Percentiles rank a stretch among this genome's conserved stretches.
Conservation (phyloP, 805 yeast genomes). For the Saturnispora sekii region DNA sequence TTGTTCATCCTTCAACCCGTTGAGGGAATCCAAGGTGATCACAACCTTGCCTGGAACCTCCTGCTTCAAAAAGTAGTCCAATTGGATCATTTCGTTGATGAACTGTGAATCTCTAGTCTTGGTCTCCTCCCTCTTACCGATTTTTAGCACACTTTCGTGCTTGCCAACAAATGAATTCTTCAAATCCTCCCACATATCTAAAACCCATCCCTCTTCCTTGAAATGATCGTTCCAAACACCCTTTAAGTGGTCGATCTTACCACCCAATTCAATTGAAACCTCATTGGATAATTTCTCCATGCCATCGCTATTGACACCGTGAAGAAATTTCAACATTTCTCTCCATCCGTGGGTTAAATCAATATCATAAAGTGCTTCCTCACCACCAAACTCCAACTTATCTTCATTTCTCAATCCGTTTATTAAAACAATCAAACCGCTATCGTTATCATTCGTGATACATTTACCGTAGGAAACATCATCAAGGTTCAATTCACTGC, state of each 20-base stretch:
- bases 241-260: slow-evolving; percentile 6
- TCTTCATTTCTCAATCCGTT: slow-evolving; percentile 33
- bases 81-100: slow-evolving; percentile 40
- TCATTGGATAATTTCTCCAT: slow-evolving; percentile 20
- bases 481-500: slow-evolving; percentile 14
- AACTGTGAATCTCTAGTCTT: slow-evolving; percentile 37
- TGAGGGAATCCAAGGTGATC: slow-evolving; percentile 34
- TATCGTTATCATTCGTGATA: not conserved
- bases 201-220: slow-evolving; percentile 24
- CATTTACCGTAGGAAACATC: slow-evolving; percentile 16
- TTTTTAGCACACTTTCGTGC: slow-evolving; percentile 3
- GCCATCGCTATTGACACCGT: slow-evolving; percentile 11
- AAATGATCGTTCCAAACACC: slow-evolving; percentile 23
- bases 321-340: slow-evolving; percentile 17
- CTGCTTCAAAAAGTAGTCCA: slow-evolving; percentile 30
- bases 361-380: slow-evolving; percentile 17
- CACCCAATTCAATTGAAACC: slow-evolving; percentile 18
- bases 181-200: slow-evolving; percentile 30
- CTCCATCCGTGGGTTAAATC: slow-evolving; percentile 16
- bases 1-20: slow-evolving; percentile 32
- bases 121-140: slow-evolving; percentile 21
- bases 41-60: slow-evolving; percentile 22
- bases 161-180: slow-evolving; percentile 15
- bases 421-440: slow-evolving; percentile 29
- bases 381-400: slow-evolving; percentile 18